Evolutionary conservation across 2,329 filamentous ascomycete species (phyloP), one percentile per base, ranked within the genome.

Genomic region (Periconia digitata): DNA sequence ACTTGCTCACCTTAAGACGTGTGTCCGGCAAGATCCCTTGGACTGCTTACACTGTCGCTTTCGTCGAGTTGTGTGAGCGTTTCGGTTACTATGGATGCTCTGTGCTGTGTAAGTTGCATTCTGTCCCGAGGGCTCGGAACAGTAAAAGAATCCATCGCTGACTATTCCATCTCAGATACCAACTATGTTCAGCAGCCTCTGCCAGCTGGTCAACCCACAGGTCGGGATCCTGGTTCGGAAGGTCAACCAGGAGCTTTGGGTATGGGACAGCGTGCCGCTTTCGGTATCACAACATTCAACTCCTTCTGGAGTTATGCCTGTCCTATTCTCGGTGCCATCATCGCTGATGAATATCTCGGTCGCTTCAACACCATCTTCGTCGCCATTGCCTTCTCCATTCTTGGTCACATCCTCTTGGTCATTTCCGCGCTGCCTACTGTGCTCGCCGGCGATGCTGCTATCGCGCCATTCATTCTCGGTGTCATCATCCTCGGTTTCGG

Each of bases 51-150:
- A 85, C 83, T 21, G 82, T 91, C 50, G 86, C 85, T 40, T 84
- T 89, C 53, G 82, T 87, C 50, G 87, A 91, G 71, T 74, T 89
- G 47, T 88, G 85, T 73, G 87, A 91, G 73, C 84, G 87, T 41
- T 89, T 89, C 72, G 86, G 84, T 13, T 91, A 89, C 80, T 90
- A 90, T 63, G 87, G 87, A 46, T 85, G 84, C 4, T 80, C 82
- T 37, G 79, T 85, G 24, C 76, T 89, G 23, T 88, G 85, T 81
- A 76, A 55, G 76, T 64, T 36, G 3, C n/a, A n/a, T n/a, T n/a
- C n/a, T n/a, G n/a, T 34, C 18, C 38, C 13, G 0, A 12, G 32
- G 1, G n/a, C 7, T 16, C 2, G 24, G 27, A 7, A 10, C n/a
- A 15, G 22, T 32, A 29, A 5, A 32, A 20, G 4, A 8, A 15